Base-by-base conservation (phyloP, 2,329 filamentous ascomycete genomes). In the Proliferodiscus dingleyae region DNA sequence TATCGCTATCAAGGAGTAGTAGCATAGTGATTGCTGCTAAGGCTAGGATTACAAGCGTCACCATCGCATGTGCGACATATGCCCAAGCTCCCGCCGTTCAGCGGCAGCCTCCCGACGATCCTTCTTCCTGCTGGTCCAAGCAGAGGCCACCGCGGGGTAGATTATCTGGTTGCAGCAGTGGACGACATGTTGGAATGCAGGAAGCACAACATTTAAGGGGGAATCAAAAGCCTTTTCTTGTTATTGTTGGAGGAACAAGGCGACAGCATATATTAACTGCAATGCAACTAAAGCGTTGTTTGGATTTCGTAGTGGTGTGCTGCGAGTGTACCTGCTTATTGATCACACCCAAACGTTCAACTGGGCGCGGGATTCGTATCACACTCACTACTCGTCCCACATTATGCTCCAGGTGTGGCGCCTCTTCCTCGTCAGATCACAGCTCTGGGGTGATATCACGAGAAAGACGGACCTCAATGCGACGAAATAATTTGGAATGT, bases 21-120 rank as follows among this genome's bases (percentile, higher is more conserved):
- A 23, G 46, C 33, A 41, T 45, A 38, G 41, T 23, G 37, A 28
- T 22, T 45, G 19, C 33, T 46, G 22, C 29, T 24, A 29, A 46
- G 44, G n/a, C n/a, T 26, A 26, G 11, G 24, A 26, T 45, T 50
- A 44, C 51, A 50, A 53, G 49, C 45, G 45, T 55, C 32, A 49
- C 36, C 23, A 18, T 41, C 46, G 36, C 22, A 56, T 59, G 56
- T 58, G 50, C 52, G 54, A 59, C 58, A 37, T 45, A 49, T 26
- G 48, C 52, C 51, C 43, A 52, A 55, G 50, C 54, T 57, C 42
- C 54, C 53, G 49, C 49, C 47, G 52, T 51, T 49, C 53, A 55
- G 51, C 50, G 47, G 22, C 26, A 43, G 7, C 34, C 37, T 41
- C 41, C 54, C 46, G 52, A 52, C 48, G 50, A 56, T 56, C 53